Conservation (phyloP, 2,329 filamentous ascomycete species). For the Ambrosiella xylebori region DNA sequence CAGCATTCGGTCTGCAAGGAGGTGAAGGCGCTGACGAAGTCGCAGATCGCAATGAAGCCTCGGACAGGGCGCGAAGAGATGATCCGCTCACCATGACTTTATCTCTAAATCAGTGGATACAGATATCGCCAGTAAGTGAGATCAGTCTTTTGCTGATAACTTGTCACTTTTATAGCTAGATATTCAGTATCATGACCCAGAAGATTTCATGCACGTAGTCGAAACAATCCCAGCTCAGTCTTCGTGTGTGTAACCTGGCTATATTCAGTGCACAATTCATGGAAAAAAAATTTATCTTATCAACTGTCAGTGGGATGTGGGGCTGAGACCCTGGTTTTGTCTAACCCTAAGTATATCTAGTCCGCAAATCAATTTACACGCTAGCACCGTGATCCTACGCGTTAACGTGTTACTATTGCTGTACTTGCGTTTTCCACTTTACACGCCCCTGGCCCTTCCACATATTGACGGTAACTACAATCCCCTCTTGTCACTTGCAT, state of each 20-base stretch:
- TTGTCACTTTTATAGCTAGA: no score
- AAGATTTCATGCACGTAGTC: no score
- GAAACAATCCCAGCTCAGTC: no score
- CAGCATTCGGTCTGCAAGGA: not conserved
- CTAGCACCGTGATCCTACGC: not conserved
- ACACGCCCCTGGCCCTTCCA: slow-evolving; percentile 1
- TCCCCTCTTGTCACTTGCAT: not conserved
- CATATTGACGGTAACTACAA: not conserved
- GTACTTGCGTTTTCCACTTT: slow-evolving; percentile 2
- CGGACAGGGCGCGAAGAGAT: slow-evolving; percentile 9
- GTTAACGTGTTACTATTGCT: not conserved
- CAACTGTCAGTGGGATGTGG: slow-evolving; percentile 7
- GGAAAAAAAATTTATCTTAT: slow-evolving; percentile 13
- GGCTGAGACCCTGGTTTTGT: not conserved
- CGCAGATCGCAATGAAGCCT: slow-evolving; percentile 6
- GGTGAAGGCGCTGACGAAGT: not conserved
- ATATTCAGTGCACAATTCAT: no score
- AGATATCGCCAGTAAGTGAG: no score
- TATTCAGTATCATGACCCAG: no score
- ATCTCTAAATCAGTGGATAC: no score
- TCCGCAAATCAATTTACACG: not conserved
- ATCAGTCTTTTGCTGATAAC: no score
- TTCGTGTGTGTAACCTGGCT: no score
- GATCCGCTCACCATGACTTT: slow-evolving; percentile 4
- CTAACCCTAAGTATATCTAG: not conserved